Evolutionary conservation across 768 basidiomycete genomes (phyloP), one percentile per base, ranked within the genome.

Genomic region (Astraeus odoratus): DNA sequence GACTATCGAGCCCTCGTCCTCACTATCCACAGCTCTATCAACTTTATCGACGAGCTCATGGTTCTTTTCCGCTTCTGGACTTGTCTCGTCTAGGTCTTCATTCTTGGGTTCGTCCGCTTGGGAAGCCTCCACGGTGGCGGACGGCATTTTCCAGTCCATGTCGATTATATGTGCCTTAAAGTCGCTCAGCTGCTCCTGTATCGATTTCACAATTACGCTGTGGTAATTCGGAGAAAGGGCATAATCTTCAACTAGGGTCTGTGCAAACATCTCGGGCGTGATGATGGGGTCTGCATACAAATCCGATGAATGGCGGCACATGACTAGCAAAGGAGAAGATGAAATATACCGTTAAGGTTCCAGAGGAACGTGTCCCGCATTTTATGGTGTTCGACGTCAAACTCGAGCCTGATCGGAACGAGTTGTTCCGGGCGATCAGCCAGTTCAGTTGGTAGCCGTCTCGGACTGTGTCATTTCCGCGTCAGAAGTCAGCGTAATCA

Each of bases 331-430:
- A 38, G 36, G 31, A 34, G 26, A 3, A 20, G 4, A 22, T 20
- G 29, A 7, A 47, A 69, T 79, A n/a, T 45, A 96, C 94, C 95
- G 52, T 86, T 86, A 36, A 94, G 65, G 57, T 99, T 96, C 96
- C 95, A 99, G 36, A 96, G 78, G 66, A 98, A 97, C 0, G 95
- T 92, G 60, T 99, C 96, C 22, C 92, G 80, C 73, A 97, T 83
- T 67, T 85, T 88, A 59, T 88, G 83, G 57, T 89, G 86, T 46
- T 97, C 96, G 39, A 94, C 84, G 55, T 99, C 96, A 56, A 97
- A 83, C 63, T 99, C 96, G 42, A 99, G 71, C n/a, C 96, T 80
- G 31, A 99, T 85, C 3, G 96, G 96, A 4, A 98, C 84, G 22
- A 99, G 83, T 54, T 81, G 75, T 58, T 99, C 96, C 10, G 77